Conservation (phyloP, 2,329 filamentous ascomycete genomes). For the Ophiostoma perfectum region DNA sequence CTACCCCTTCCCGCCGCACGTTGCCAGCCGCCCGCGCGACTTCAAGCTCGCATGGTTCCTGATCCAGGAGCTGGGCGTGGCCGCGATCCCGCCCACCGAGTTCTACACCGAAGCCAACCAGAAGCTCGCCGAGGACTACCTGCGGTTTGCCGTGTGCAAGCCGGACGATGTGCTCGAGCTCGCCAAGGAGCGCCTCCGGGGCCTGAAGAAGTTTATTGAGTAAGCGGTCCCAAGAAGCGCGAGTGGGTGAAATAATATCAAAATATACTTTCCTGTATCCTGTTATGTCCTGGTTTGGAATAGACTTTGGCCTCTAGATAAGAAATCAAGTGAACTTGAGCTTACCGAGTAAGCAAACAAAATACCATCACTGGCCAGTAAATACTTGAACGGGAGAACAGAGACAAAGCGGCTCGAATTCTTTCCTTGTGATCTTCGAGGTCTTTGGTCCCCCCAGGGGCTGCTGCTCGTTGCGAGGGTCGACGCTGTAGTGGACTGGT, state of each 20-base stretch:
- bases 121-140: slow-evolving; percentile 83
- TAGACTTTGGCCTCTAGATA: too few relatives aligned
- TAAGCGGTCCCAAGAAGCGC: background rate
- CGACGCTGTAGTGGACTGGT: background rate
- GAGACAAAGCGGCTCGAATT: too few relatives aligned
- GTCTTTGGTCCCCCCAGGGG: background rate
- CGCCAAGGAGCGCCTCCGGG: slow-evolving; percentile 69
- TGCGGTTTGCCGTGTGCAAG: slow-evolving; percentile 96
- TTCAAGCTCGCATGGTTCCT: slow-evolving; percentile 96
- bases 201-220: slow-evolving; percentile 64
- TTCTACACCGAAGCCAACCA: slow-evolving; percentile 87
- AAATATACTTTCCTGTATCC: too few relatives aligned
- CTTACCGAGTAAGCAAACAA: background rate
- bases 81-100: slow-evolving; percentile 92
- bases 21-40: slow-evolving; percentile 78
- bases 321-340: too few relatives aligned
- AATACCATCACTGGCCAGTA: background rate
- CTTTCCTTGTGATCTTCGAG: background rate
- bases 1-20: slow-evolving; percentile 86
- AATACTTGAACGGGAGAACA: too few relatives aligned
- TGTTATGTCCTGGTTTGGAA: too few relatives aligned
- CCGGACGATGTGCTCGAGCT: slow-evolving; percentile 76
- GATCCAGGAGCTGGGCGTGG: slow-evolving; percentile 92
- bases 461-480: slow-evolving; percentile 1
- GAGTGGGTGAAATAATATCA: too few relatives aligned